Conservation (phyloP, 177 flowering plant species). For the Vitis hybrid region DNA sequence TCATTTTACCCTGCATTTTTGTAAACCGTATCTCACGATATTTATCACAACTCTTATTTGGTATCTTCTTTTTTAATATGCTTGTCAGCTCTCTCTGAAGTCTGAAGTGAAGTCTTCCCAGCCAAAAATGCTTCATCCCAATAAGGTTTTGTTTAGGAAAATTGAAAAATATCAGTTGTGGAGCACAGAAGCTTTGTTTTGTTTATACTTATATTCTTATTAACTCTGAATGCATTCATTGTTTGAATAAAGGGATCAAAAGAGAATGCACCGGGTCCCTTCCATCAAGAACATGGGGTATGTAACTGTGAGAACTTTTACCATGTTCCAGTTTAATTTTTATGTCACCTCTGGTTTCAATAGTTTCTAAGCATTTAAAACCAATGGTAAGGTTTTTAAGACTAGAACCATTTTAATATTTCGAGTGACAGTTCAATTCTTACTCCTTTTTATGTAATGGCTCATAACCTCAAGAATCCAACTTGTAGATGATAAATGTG, state of each 20-base stretch:
- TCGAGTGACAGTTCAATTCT: too few relatives aligned
- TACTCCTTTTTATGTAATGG: neutral
- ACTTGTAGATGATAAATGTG: slow-evolving; percentile 16
- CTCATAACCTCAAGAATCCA: neutral
- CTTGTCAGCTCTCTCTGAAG: slow-evolving; percentile 54
- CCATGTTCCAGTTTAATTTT: too few relatives aligned
- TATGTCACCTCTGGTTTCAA: neutral
- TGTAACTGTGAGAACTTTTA: neutral
- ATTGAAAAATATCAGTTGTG: neutral
- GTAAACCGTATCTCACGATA: neutral
- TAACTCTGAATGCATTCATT: slow-evolving; percentile 9
- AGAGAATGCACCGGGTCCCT: slow-evolving; percentile 38
- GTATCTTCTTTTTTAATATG: neutral
- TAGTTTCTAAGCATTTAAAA: neutral
- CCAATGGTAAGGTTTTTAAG: neutral
- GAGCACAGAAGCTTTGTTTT: neutral
- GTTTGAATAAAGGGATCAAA: slow-evolving; percentile 36
- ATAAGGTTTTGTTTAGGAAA: slow-evolving; percentile 25
- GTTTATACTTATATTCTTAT: neutral
- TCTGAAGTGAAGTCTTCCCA: slow-evolving; percentile 37
- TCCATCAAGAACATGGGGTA: slow-evolving; percentile 37
- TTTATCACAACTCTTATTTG: neutral
- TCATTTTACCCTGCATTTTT: neutral
- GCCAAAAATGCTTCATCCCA: slow-evolving; percentile 13
- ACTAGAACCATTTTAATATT: neutral